Evolutionary conservation across 2,329 filamentous ascomycete species (phyloP).

Genomic region (Byssochlamys sp.): DNA sequence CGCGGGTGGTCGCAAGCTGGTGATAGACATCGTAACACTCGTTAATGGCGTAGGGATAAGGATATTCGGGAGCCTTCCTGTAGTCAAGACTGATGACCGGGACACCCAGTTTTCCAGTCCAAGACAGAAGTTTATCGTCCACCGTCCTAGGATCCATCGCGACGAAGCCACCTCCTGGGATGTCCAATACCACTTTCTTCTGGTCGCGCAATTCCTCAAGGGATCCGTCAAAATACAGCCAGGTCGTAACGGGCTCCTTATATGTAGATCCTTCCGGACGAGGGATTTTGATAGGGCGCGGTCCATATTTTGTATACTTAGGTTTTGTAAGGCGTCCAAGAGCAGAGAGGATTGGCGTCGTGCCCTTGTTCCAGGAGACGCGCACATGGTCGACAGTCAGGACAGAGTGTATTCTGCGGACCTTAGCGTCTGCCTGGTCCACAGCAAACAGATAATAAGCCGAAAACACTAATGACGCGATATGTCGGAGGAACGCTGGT

Average conservation of each 20-base stretch:
- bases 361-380: conserved; percentile 91
- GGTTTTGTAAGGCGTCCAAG: conserved; percentile 66
- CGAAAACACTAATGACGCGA: conserved; percentile 74
- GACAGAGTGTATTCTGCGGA: conserved; percentile 74
- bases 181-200: conserved; percentile 70
- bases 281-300: conserved; percentile 73
- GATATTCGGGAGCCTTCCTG: conserved; percentile 72
- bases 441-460: conserved; percentile 86
- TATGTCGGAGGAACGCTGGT: conserved; percentile 67
- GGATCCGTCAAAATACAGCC: conserved; percentile 90
- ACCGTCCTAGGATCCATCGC: conserved; percentile 89
- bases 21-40: conserved; percentile 82
- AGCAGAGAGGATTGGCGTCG: conserved; percentile 70
- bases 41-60: conserved; percentile 75
- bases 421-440: conserved; percentile 92
- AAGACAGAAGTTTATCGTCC: conserved; percentile 86
- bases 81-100: conserved; percentile 89
- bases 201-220: conserved; percentile 66
- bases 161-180: conserved; percentile 90
- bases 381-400: conserved; percentile 85
- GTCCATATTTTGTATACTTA: conserved; percentile 68
- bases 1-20: conserved; percentile 60
- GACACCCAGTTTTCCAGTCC: conserved; percentile 81
- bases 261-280: conserved; percentile 72
- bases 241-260: conserved; percentile 69